Conservation (phyloP, 495 filamentous ascomycete species). For the Polyplosphaeria fusca region DNA sequence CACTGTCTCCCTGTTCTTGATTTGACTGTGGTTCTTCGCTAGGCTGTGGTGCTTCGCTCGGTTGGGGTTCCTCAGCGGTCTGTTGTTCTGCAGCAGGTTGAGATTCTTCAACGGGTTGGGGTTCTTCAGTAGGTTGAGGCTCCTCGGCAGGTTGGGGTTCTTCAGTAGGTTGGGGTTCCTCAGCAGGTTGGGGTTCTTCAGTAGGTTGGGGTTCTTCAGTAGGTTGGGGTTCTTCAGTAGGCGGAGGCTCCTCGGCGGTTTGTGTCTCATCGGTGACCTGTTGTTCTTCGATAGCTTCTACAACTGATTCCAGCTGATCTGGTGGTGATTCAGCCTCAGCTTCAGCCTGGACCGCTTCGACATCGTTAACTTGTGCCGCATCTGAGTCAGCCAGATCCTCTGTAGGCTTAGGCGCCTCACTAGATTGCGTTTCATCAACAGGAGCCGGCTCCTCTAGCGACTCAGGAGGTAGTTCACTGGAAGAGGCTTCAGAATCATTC, state of each 20-base stretch:
- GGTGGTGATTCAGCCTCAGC: neutral
- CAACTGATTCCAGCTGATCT: no score
- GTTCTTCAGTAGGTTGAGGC: neutral
- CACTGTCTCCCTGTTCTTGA: neutral
- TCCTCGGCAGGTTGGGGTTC: neutral
- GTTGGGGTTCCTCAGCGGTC: neutral
- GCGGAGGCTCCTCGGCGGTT: neutral
- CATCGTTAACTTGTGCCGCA: no score
- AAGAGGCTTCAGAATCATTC: no score
- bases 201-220: neutral
- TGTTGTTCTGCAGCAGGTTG: neutral
- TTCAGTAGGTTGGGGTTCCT: neutral
- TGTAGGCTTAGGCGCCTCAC: no score
- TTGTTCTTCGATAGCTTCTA: neutral
- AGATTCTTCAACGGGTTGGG: neutral
- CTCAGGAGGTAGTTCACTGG: no score
- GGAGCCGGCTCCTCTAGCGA: no score
- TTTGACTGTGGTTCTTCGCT: neutral
- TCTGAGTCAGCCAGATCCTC: no score
- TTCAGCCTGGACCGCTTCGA: no score
- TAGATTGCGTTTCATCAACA: no score
- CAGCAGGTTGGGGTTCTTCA: neutral
- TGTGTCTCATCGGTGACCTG: neutral
- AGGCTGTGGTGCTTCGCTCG: neutral
- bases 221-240: neutral